phyloP scores from a whole-genome alignment of 176 grass and related monocot species.

The Musa troglodytarum region DNA sequence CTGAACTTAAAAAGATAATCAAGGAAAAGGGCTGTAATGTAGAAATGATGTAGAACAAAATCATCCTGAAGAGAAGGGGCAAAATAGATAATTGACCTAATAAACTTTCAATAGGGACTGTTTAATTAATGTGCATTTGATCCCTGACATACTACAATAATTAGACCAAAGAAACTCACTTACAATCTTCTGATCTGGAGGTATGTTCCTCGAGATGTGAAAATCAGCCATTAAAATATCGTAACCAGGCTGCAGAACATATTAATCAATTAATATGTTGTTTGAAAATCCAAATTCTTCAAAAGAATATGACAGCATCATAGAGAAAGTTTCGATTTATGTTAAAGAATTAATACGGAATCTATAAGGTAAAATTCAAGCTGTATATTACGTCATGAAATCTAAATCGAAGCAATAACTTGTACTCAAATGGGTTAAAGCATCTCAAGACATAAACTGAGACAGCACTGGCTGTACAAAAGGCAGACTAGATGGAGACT shows the following conservation, averaged over 20 bases:
- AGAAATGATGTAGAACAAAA: too few relatives aligned
- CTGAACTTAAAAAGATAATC: too few relatives aligned
- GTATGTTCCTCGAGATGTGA: conserved; percentile 59
- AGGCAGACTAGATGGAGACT: too few relatives aligned
- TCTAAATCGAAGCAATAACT: too few relatives aligned
- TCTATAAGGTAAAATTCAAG: background rate
- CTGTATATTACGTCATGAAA: too few relatives aligned
- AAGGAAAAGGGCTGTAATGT: too few relatives aligned
- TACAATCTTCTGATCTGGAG: conserved; percentile 80
- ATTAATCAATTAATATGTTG: conserved; percentile 17
- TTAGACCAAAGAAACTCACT: conserved; percentile 27
- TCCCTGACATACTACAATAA: background rate
- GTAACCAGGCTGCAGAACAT: conserved; percentile 59
- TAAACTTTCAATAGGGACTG: background rate
- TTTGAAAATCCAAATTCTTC: background rate
- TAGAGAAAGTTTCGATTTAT: background rate
- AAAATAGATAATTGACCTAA: background rate
- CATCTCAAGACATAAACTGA: too few relatives aligned
- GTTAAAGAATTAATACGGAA: background rate
- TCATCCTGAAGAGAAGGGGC: too few relatives aligned
- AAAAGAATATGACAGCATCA: background rate
- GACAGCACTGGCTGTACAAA: too few relatives aligned
- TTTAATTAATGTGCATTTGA: background rate
- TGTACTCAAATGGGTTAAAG: too few relatives aligned
- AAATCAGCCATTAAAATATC: conserved; percentile 90